Evolutionary conservation across 495 filamentous ascomycete genomes (phyloP), one percentile per base, ranked within the genome.

Genomic region (Talaromyces proteolyticus): DNA sequence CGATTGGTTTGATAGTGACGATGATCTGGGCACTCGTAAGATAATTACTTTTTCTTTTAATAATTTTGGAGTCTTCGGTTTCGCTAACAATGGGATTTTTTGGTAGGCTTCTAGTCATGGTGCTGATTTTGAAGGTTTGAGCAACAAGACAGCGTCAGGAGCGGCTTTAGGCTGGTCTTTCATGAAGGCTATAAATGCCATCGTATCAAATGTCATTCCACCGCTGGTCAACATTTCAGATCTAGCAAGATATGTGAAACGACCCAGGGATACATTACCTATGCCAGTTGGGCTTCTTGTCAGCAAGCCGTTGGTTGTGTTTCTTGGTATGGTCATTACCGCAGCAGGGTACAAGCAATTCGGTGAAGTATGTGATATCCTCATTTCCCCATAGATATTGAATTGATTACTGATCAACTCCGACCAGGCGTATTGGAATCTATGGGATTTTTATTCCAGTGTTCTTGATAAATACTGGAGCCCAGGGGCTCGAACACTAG

Each of bases 401-500:
- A 41, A 36, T 36, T 36, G 14, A 22, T n/a, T 34, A 34, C 29
- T 34, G 8, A 14, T 14, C 14, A 34, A 34, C 14, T 14, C 14
- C 14, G 62, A 61, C n/a, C 52, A 55, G 0, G 53, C 56, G 14
- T 62, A 60, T 11, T 63, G 58, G 25, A 58, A 64, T 11, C 47
- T 57, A 4, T 59, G 57, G 57, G 57, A 59, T 52, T 52, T 64
- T 12, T 66, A 62, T 29, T 52, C 54, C 40, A 44, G 40, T 1
- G 52, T 66, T 8, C 50, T 62, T n/a, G 45, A 44, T 19, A 26
- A 25, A 10, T 57, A 54, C 22, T 68, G 65, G 65, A 59, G 59
- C 7, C 50, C 65, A 0, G 71, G 65, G 0, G 71, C 76, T 0
- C 73, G 62, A 12, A 67, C 61, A 6, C 70, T 64, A 8, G 58